These are phyloP conservation scores for Epichloe baconii DNA, from an alignment of 2,329 filamentous ascomycete species.

Conservation along the genomic window DNA sequence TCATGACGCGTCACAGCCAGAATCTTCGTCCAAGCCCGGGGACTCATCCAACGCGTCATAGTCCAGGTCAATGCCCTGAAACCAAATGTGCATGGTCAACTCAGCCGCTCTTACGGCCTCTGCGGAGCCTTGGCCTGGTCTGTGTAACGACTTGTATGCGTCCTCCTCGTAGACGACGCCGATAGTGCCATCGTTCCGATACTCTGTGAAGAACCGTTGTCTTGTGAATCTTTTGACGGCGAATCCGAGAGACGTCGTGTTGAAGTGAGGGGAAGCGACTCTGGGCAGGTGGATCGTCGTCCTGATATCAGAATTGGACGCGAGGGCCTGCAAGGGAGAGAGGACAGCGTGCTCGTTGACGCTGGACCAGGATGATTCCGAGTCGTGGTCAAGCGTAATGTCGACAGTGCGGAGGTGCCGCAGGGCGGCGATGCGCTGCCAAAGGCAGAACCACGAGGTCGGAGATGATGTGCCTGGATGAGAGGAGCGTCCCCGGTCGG, in stretches of 20 bases:
- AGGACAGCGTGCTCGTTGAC: constrained; percentile 5
- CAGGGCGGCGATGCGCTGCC: constrained; percentile 1
- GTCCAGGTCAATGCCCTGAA: constrained; percentile 5
- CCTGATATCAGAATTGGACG: background rate
- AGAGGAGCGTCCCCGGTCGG: background rate
- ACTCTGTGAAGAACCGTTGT: constrained; percentile 4
- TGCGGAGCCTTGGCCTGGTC: background rate
- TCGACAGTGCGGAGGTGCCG: constrained; percentile 1
- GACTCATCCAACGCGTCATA: constrained; percentile 1
- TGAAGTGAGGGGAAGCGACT: background rate
- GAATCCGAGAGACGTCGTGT: background rate
- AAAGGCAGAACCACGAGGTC: background rate
- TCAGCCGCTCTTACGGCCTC: constrained; percentile 3
- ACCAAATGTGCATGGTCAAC: constrained; percentile 5
- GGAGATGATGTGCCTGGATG: background rate
- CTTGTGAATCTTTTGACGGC: background rate
- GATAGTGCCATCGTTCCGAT: constrained; percentile 3
- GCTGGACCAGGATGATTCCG: constrained; percentile 4
- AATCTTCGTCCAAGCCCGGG: background rate
- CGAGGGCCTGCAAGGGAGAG: background rate
- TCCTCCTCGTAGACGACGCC: constrained; percentile 7
- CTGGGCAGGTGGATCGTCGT: constrained; percentile 1
- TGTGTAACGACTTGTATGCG: constrained; percentile 2
- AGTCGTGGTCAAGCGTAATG: constrained; percentile 5
- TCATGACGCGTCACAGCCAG: background rate